Conservation (phyloP, 1,284 basidiomycete genomes). For the Exobasidium rhododendri region DNA sequence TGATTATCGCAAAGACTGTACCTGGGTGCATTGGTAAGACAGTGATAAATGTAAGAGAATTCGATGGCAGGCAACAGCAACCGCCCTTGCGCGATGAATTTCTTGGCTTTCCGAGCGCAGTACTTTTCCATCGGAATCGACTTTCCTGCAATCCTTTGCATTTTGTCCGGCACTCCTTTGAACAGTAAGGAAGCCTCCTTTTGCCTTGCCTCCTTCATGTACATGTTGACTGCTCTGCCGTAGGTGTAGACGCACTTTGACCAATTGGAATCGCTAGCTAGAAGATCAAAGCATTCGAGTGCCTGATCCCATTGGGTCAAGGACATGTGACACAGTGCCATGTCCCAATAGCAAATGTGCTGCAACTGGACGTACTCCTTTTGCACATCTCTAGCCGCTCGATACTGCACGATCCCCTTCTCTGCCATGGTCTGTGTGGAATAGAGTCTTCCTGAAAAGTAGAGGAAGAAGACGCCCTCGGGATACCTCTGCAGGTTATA, state of each 20-base stretch:
- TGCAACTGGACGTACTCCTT: conserved; percentile 53
- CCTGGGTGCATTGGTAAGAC: conserved; percentile 47
- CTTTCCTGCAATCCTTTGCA: conserved; percentile 53
- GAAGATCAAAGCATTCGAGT: conserved; percentile 35
- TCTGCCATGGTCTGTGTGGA: conserved; percentile 47
- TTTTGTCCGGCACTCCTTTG: conserved; percentile 33
- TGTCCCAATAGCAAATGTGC: conserved; percentile 54
- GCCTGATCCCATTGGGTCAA: conserved; percentile 42
- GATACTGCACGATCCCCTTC: conserved; percentile 44
- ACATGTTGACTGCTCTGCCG: conserved; percentile 39
- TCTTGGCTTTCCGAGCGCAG: conserved; percentile 47
- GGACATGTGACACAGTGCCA: conserved; percentile 50
- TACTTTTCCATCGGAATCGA: conserved; percentile 54
- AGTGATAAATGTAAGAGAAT: conserved; percentile 53
- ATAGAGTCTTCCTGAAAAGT: conserved; percentile 53
- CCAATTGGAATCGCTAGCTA: conserved; percentile 52
- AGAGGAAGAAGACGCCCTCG: conserved; percentile 52
- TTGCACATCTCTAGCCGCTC: conserved; percentile 47
- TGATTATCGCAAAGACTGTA: conserved; percentile 33
- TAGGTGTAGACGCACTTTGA: conserved; percentile 53
- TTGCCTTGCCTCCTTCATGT: conserved; percentile 23
- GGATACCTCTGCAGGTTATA: conserved; percentile 51
- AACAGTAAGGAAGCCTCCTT: conserved; percentile 39
- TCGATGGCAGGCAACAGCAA: conserved; percentile 49
- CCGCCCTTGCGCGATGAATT: conserved; percentile 40